A percentile compares a stretch with the other conserved stretches of the same genome.
These are phyloP conservation scores for Groenewaldozyma tartarivorans DNA, from an alignment of 805 yeast species.

Conservation along the genomic window DNA sequence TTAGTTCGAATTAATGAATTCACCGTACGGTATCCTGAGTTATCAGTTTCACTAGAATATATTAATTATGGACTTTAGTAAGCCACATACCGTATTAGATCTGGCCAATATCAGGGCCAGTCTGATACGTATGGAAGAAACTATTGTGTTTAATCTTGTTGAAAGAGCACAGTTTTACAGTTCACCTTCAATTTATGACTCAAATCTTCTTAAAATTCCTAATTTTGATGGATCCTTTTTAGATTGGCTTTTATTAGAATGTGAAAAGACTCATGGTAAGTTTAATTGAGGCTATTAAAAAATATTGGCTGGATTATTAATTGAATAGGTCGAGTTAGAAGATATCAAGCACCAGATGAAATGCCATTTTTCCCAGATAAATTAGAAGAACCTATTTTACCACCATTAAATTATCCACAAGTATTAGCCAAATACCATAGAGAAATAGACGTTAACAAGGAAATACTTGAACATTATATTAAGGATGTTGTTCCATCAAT, in stretches of 20 bases:
- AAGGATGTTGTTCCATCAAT: constrained; percentile 66
- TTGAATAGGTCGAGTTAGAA: constrained; percentile 53
- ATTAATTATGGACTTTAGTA: constrained; percentile 76
- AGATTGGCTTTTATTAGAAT: constrained; percentile 73
- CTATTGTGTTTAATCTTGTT: constrained; percentile 83
- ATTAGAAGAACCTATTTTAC: constrained; percentile 61
- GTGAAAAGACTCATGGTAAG: constrained; percentile 53
- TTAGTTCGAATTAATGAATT: too few relatives aligned
- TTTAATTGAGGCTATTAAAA: background rate
- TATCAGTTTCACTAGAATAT: too few relatives aligned
- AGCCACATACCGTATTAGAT: constrained; percentile 74
- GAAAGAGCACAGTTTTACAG: constrained; percentile 84
- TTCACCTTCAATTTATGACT: constrained; percentile 64
- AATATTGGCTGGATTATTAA: background rate
- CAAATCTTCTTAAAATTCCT: constrained; percentile 47
- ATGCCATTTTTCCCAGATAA: constrained; percentile 74
- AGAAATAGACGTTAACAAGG: constrained; percentile 65
- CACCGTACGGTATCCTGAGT: too few relatives aligned
- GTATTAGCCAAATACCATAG: constrained; percentile 65
- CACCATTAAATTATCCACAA: constrained; percentile 68
- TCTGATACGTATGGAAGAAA: constrained; percentile 89
- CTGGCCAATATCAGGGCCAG: constrained; percentile 75
- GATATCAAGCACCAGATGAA: constrained; percentile 94
- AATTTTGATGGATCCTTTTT: constrained; percentile 71
- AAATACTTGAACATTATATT: constrained; percentile 61